Evolutionary conservation across 768 basidiomycete genomes (phyloP), one percentile per base, ranked within the genome.

Genomic region (Lactarius deliciosus): DNA sequence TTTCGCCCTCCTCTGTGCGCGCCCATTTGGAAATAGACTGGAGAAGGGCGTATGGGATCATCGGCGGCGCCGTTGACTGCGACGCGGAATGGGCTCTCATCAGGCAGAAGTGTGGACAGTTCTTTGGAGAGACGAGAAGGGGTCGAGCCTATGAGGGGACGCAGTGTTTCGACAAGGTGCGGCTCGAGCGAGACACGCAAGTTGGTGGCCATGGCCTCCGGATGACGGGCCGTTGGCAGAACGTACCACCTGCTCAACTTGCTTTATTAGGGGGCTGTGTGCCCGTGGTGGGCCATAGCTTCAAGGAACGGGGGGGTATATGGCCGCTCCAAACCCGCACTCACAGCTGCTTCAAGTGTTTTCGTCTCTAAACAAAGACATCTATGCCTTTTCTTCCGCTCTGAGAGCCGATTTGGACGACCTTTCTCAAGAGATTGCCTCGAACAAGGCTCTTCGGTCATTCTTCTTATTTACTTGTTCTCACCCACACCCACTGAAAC

Each of bases 141-240:
- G 30, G 87, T 74, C 36, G 85, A 64, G 5, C 73, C 73, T 10
- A 71, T 70, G 22, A 91, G 74, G n/a, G 81, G 78, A 9, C 72
- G 73, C 28, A 93, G 78, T 59, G 74, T 68, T 34, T 83, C 79
- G 20, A 78, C 66, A 30, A 92, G 83, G 75, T 91, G 89, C 0
- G 80, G 75, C 70, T 91, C 88, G 53, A 92, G 77, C 4, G 91
- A 92, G 56, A 92, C 78, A 68, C 85, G 85, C 70, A 89, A 76
- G 64, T 78, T 77, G 34, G 32, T 38, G 10, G 28, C 5, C 11
- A 38, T 10, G 13, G 32, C 45, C 53, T 10, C n/a, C 28, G 56
- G 50, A 53, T 53, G 5, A 25, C 50, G 50, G 50, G 50, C 50
- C 50, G 50, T 28, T 15, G 13, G 5, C 13, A 53, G 50, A 25